Base-by-base conservation (phyloP, 2,329 filamentous ascomycete species). In the Penicillium occitanis region DNA sequence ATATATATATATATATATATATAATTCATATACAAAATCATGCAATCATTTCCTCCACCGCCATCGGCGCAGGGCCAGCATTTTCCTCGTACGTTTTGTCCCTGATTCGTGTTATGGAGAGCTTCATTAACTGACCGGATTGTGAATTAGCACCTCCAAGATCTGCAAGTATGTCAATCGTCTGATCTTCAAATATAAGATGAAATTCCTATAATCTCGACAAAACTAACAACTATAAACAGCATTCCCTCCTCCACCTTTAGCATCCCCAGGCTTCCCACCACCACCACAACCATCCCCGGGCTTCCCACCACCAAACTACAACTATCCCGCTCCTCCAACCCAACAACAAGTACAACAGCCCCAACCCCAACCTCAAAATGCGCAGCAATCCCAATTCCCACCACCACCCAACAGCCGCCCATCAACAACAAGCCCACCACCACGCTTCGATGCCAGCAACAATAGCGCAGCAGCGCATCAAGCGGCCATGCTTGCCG, bases 401-500 rank as follows among this genome's bases (percentile, higher is more conserved):
- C 63, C 63, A 11, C 63, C 63, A 35, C 63, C 63, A n/a, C 55
- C 63, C 11, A 61, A 7, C 33, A 65, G 63, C 25, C 55, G 44
- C 7, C 63, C 62, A 14, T 48, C 62, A 10, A 64, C 62, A 0
- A 65, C 63, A 25, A 65, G 63, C 42, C 63, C 63, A 13, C n/a
- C 59, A 22, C 44, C 61, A 55, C 61, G 46, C 13, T 30, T 53
- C 22, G 51, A 63, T 19, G 48, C 48, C 17, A 11, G 37, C n/a
- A 42, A 13, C 10, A 40, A 55, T 6, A 53, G 48, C 7, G 46
- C n/a, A 5, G 65, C 65, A 35, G 65, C 61, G 1, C 67, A 66
- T 30, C 67, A 66, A 50, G 88, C 92, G 25, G 83, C 84, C 61
- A 98, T 78, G 98, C 81, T 77, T 97, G 94, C 25, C 97, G 79